These are phyloP conservation scores for Cystofilobasidium macerans DNA, from an alignment of 768 basidiomycete genomes.

Conservation along the genomic window DNA sequence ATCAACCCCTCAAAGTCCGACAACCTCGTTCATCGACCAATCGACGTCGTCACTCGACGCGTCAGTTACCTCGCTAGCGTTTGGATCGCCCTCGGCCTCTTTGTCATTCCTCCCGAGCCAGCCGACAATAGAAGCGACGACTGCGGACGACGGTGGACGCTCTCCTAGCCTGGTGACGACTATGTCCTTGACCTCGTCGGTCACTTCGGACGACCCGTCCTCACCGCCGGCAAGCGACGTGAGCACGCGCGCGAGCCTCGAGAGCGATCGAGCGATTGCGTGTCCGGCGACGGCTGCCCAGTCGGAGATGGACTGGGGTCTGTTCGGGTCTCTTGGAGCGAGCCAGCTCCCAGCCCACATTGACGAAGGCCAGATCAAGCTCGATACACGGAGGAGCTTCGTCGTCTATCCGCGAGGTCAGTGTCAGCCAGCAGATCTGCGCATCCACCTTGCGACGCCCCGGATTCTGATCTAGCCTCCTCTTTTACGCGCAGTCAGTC, in stretches of 20 bases:
- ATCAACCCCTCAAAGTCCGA: neutral
- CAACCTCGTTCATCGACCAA: neutral
- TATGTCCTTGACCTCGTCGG: no score
- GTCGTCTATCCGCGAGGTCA: slow-evolving; percentile 83
- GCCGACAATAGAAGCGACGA: no score
- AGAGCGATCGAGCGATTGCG: no score
- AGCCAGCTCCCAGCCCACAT: slow-evolving; percentile 25
- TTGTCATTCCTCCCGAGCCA: neutral
- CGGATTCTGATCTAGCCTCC: neutral
- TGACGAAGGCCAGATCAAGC: slow-evolving; percentile 75
- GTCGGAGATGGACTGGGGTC: slow-evolving; percentile 6
- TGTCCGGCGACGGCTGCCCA: no score
- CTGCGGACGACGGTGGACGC: no score
- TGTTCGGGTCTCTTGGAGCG: slow-evolving; percentile 3
- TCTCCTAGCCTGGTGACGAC: no score
- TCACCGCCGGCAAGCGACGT: no score
- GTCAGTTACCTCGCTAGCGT: neutral
- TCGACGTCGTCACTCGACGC: neutral
- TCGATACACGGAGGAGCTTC: slow-evolving; percentile 88
- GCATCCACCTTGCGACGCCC: neutral
- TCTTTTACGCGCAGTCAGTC: slow-evolving; percentile 26
- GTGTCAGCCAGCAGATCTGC: slow-evolving; percentile 28
- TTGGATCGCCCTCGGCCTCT: neutral
- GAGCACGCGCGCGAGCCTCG: no score
- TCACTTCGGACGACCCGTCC: no score